phyloP scores from a whole-genome alignment of 257 asterid genomes.

The Verbena officinalis region DNA sequence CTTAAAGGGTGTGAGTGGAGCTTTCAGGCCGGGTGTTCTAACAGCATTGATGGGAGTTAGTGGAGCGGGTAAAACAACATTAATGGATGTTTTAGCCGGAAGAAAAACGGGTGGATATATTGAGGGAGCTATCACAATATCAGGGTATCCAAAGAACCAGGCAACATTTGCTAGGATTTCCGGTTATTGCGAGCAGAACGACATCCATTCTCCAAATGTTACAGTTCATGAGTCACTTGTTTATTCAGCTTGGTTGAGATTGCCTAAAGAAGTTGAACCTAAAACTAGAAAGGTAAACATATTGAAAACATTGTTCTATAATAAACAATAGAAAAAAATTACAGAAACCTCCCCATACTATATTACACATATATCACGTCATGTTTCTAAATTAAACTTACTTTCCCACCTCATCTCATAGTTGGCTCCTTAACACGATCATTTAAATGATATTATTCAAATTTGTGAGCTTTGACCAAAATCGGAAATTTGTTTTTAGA shows the following conservation, averaged over 20 bases:
- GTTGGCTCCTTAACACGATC: no score
- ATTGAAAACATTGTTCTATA: no score
- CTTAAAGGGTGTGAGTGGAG: slow-evolving; percentile 50
- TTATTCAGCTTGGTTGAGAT: slow-evolving; percentile 55
- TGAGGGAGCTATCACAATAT: slow-evolving; percentile 50
- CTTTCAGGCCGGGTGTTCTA: slow-evolving; percentile 58
- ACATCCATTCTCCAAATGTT: slow-evolving; percentile 59
- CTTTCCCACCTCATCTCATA: no score
- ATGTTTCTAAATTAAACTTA: no score
- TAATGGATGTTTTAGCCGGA: slow-evolving; percentile 62
- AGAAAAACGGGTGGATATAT: slow-evolving; percentile 64
- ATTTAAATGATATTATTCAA: no score
- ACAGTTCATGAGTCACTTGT: slow-evolving; percentile 53
- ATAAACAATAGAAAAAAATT: no score
- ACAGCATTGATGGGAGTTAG: slow-evolving; percentile 67
- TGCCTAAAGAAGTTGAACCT: slow-evolving; percentile 48
- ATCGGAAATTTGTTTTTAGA: no score
- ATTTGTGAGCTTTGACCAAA: no score
- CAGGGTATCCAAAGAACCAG: slow-evolving; percentile 59
- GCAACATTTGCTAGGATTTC: slow-evolving; percentile 58
- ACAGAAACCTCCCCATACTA: no score
- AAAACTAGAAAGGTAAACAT: slow-evolving; percentile 53
- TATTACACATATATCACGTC: no score
- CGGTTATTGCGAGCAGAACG: slow-evolving; percentile 60
- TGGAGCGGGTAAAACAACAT: slow-evolving; percentile 65